phyloP scores from a whole-genome alignment of 2,329 filamentous ascomycete genomes.

The Trichoderma brevicompactum region DNA sequence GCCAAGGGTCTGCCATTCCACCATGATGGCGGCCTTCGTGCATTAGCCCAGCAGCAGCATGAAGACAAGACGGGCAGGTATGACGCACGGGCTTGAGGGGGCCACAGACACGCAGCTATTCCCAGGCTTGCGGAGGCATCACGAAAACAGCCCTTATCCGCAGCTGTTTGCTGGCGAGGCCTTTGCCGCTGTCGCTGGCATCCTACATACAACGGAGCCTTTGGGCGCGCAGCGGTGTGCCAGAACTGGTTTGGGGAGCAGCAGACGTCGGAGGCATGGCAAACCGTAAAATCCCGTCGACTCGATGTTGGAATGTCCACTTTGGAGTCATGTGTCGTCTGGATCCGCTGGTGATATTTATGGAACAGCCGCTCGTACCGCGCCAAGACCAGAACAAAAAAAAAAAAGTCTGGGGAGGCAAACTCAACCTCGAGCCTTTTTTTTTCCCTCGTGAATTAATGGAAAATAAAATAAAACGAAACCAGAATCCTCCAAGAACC shows the following conservation, averaged over 20 bases:
- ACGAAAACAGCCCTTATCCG: conserved; percentile 13
- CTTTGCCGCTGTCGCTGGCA: not conserved
- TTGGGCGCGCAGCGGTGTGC: conserved; percentile 25
- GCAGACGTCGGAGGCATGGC: conserved; percentile 11
- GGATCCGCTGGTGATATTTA: conserved; percentile 35
- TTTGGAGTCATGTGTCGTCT: conserved; percentile 31
- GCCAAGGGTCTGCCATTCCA: conserved; percentile 18
- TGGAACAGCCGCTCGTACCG: conserved; percentile 44
- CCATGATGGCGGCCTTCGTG: conserved; percentile 25
- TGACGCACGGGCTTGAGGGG: conserved; percentile 26
- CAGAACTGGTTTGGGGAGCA: not conserved
- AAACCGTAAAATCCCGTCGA: conserved; percentile 27
- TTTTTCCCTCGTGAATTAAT: not conserved
- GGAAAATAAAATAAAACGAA: not conserved
- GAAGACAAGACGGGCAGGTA: conserved; percentile 30
- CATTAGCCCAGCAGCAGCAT: conserved; percentile 27
- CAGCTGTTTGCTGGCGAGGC: conserved; percentile 7
- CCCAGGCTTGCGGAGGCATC: not conserved
- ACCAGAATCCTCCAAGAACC: not conserved
- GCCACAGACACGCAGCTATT: conserved; percentile 17
- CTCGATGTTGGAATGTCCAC: conserved; percentile 26
- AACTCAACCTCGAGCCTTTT: not conserved
- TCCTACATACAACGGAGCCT: not conserved
- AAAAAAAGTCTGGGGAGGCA: conserved; percentile 3
- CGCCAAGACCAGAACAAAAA: conserved; percentile 31